Evolutionary conservation across 805 yeast genomes (phyloP), one percentile per base, ranked within the genome.

Genomic region (Pichia scutulata): DNA sequence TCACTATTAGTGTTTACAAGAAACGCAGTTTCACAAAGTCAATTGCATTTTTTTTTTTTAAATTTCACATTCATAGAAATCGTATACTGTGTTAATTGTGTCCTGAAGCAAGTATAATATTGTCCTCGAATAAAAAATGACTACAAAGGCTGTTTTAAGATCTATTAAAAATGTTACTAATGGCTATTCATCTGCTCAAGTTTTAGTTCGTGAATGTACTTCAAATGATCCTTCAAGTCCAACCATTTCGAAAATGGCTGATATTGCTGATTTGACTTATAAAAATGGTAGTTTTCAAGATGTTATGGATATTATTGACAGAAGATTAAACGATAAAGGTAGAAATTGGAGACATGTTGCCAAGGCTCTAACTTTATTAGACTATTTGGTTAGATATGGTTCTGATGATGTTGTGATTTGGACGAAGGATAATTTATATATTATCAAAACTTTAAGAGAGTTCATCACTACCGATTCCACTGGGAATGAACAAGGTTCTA

Each of bases 291-390:
- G 88, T 59, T 81, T 89, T 60, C 75, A 89, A 61, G 95, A 89
- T 63, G 81, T 89, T 44, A 86, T 92, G 95, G 97, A 92, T 62
- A 89, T 92, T 84, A 69, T 92, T 43, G 97, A 92, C 69, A 80
- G 89, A 57, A 78, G 99, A 55, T 71, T 92, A 56, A 92, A 92
- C 63, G 98, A 92, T 64, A 90, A 90, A 72, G 98, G 98, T 54
- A 90, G 89, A 66, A 86, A 92, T 70, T 92, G 97, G 97, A 78
- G 96, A 57, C 99, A 92, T 65, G 90, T 92, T 46, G 90, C 95
- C 55, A 93, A 92, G 67, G 83, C 96, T 1, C 74, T 92, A 54
- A 85, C 95, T 2, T 82, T 92, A n/a, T 74, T 92, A 58, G 97
- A 90, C 61, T 92, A 83, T 68, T 72, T 90, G 51, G 89, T 90